These are phyloP conservation scores for Paecilomyces niveus DNA, from an alignment of 2,329 filamentous ascomycete genomes.

Conservation along the genomic window DNA sequence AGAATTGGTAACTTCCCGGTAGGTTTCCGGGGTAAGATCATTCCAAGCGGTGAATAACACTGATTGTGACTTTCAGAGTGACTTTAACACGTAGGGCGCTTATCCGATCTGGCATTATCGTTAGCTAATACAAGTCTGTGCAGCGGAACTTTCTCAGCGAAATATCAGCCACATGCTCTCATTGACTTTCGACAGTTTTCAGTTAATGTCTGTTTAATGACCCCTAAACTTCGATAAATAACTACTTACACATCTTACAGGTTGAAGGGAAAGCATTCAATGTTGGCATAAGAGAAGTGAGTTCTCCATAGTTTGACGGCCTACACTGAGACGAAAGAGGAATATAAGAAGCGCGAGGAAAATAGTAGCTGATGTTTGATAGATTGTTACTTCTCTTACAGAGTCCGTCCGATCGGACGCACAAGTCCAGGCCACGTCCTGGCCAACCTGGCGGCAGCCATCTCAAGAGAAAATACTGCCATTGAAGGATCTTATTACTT, in stretches of 20 bases:
- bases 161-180: neutral
- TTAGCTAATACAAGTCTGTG: neutral
- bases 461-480: neutral
- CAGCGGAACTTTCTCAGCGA: constrained; percentile 3
- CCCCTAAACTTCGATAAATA: no score
- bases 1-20: neutral
- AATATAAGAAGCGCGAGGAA: neutral
- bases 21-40: neutral
- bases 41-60: neutral
- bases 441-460: neutral
- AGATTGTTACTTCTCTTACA: neutral
- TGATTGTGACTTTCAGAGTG: neutral
- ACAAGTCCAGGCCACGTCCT: neutral
- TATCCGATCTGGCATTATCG: neutral
- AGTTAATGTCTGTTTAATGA: constrained; percentile 1
- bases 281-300: constrained; percentile 1
- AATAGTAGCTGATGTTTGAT: neutral
- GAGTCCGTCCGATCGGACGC: neutral
- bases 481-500: neutral
- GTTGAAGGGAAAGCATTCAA: neutral
- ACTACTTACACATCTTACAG: neutral
- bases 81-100: constrained; percentile 6
- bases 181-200: constrained; percentile 6
- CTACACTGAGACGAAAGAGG: no score
- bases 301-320: no score